phyloP scores from a whole-genome alignment of 192 early-diverging fungal genomes.

The Coemansia sp. region DNA sequence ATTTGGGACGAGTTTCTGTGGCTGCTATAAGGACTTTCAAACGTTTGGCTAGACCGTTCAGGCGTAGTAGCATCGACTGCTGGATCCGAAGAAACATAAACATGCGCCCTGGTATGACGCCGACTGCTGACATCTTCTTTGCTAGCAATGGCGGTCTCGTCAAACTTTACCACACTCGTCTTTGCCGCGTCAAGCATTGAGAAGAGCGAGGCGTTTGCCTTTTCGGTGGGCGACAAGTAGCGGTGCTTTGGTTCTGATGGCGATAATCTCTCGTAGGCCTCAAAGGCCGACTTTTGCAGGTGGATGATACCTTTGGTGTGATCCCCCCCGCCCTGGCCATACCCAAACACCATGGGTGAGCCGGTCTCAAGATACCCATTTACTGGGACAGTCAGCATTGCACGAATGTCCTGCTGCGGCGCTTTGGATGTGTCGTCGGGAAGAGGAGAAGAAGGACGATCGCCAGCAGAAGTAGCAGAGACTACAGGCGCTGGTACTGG shows the following conservation, averaged over 20 bases:
- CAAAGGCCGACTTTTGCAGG: not conserved
- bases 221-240: slow-evolving; percentile 27
- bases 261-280: not conserved
- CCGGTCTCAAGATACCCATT: not conserved
- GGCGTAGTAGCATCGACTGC: not conserved
- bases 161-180: not conserved
- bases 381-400: not conserved
- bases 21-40: not conserved
- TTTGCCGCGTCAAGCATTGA: slow-evolving; percentile 30
- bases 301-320: not conserved
- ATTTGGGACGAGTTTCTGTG: not conserved
- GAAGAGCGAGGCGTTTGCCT: slow-evolving; percentile 34
- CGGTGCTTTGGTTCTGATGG: not conserved
- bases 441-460: not conserved
- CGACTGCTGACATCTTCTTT: not conserved
- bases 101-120: not conserved
- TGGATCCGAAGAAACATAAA: not conserved
- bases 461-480: not conserved
- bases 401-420: not conserved
- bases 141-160: not conserved
- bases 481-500: not conserved
- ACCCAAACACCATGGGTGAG: not conserved
- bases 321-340: not conserved
- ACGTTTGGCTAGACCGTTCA: not conserved
- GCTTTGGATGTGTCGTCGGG: not conserved